Base-by-base conservation (phyloP, 352 stramenopile species). In the Albugo candida region DNA sequence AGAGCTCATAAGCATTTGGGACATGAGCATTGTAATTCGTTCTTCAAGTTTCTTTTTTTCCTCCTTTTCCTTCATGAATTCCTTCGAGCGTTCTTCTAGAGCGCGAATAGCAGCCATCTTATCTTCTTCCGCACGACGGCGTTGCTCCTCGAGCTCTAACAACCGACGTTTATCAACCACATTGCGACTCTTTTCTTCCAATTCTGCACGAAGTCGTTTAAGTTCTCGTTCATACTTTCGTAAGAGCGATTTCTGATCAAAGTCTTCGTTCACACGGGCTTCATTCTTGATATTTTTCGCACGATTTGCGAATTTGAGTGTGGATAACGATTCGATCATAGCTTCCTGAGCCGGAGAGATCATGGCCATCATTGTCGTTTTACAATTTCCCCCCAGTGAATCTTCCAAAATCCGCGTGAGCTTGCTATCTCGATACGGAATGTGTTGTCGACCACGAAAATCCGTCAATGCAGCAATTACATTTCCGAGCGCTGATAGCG, bases 351-450 rank as follows among this genome's bases (percentile, higher is more conserved):
- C 83, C n/a, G 89, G 88, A 4, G 74, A 94, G 52, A 97, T 87
- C 83, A 96, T 96, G 3, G 84, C 87, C 75, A 97, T 95, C 89
- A 97, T 96, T 16, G 83, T 95, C 11, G 88, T 97, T 59, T 95
- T 95, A 66, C 88, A 97, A 52, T 97, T 96, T 5, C 83, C 82
- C 18, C 82, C 81, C 0, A 95, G 54, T 13, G 71, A 84, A 50
- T 92, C 75, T 48, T 92, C 73, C 5, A 96, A 52, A 39, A 96
- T 95, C 5, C 85, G 67, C 13, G 85, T 96, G n/a, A 96, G 79
- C 54, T 96, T 96, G 19, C 67, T 89, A 51, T 96, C 86, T 17
- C 87, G 78, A 47, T 97, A 96, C 13, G 84, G 87, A 45, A 97
- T 95, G 47, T 97, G 87, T 59, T 92, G 75, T 10, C 83, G 58